These are phyloP conservation scores for Paramecium tetraurelia DNA, from an alignment of 73 alveolate species.

Conservation along the genomic window DNA sequence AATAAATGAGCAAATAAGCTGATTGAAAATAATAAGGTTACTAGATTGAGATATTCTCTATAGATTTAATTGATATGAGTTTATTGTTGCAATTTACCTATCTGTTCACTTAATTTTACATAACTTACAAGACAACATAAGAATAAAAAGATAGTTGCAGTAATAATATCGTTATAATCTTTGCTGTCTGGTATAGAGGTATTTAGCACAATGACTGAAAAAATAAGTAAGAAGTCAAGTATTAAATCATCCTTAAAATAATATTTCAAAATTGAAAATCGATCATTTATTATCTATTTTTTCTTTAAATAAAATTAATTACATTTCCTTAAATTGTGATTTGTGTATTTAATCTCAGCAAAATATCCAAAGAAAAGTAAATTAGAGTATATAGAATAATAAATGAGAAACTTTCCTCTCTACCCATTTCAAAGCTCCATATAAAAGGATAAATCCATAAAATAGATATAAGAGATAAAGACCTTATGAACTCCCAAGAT, in stretches of 20 bases:
- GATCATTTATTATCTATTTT: neutral
- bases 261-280: neutral
- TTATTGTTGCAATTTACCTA: neutral
- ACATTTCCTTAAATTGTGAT: neutral
- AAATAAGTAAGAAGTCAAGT: neutral
- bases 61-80: neutral
- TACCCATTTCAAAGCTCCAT: neutral
- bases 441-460: neutral
- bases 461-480: neutral
- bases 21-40: neutral
- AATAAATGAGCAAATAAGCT: constrained; percentile 9
- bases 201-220: neutral
- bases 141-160: neutral
- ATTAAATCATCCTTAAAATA: neutral
- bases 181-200: neutral
- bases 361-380: neutral
- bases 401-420: neutral
- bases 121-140: neutral
- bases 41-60: neutral
- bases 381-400: neutral
- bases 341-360: neutral
- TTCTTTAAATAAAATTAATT: neutral
- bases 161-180: neutral
- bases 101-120: neutral
- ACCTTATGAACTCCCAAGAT: neutral